Evolutionary conservation across 2,329 filamentous ascomycete genomes (phyloP).

Genomic region (Epicoccum sorghinum): DNA sequence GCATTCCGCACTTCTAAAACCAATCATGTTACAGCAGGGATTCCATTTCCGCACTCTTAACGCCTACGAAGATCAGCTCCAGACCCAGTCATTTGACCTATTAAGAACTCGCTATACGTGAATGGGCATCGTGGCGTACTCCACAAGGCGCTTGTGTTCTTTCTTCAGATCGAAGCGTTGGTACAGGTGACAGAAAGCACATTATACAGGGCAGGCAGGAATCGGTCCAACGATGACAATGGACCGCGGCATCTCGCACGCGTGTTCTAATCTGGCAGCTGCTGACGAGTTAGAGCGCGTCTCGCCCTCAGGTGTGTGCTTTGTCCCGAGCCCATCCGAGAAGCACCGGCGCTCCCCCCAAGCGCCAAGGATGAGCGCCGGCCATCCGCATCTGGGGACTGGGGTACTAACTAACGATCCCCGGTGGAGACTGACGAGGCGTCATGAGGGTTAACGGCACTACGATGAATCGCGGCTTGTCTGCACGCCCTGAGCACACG

Average conservation of each 20-base stretch:
- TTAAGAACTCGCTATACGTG: constrained; percentile 9
- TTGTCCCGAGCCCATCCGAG: constrained; percentile 43
- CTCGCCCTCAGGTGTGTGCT: constrained; percentile 24
- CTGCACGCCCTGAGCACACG: constrained; percentile 36
- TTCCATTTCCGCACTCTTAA: constrained; percentile 32
- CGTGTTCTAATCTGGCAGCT: constrained; percentile 17
- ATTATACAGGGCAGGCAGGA: constrained; percentile 6
- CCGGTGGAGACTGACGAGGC: constrained; percentile 41
- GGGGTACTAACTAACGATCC: constrained; percentile 45
- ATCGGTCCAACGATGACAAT: constrained; percentile 16
- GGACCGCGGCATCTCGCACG: constrained; percentile 29
- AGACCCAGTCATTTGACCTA: constrained; percentile 6
- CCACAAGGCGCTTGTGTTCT: constrained; percentile 24
- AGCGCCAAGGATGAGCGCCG: constrained; percentile 38
- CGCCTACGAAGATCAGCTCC: constrained; percentile 23
- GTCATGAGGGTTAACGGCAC: constrained; percentile 45
- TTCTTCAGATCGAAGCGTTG: background rate
- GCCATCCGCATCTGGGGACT: constrained; percentile 46
- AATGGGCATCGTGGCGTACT: constrained; percentile 15
- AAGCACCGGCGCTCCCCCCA: constrained; percentile 32
- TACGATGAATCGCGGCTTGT: constrained; percentile 39
- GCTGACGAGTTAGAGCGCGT: constrained; percentile 34
- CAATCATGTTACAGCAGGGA: constrained; percentile 33
- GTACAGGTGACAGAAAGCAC: background rate
- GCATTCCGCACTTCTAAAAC: constrained; percentile 27